Conservation (phyloP, 2,329 filamentous ascomycete species). For the Diaporthe nobilis region DNA sequence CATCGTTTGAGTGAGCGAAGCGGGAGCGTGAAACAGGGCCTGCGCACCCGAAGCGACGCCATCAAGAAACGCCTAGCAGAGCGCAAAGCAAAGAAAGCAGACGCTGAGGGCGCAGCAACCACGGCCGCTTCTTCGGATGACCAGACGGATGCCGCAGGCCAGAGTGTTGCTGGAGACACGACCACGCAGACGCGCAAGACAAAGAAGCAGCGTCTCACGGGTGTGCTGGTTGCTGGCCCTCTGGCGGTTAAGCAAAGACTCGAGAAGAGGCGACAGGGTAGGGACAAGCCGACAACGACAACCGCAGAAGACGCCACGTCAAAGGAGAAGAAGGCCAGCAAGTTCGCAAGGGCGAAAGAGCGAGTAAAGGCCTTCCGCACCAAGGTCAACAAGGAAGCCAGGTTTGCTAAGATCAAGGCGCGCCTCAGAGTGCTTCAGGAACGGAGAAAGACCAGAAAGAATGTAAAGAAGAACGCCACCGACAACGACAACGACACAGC, state of each 20-base stretch:
- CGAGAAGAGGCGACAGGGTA: not conserved
- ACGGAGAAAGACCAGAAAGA: conserved; percentile 17
- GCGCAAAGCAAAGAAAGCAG: conserved; percentile 19
- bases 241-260: conserved; percentile 2
- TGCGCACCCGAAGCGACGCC: conserved; percentile 22
- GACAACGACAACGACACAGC: not conserved
- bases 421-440: not conserved
- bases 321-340: conserved; percentile 17
- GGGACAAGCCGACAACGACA: not conserved
- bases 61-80: conserved; percentile 28
- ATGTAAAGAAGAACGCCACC: not conserved
- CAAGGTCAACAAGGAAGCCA: conserved; percentile 25
- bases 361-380: conserved; percentile 20
- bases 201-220: not conserved
- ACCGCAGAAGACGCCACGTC: not conserved
- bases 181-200: not conserved
- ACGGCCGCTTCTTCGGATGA: not conserved
- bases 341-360: not conserved
- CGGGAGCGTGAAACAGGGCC: conserved; percentile 27
- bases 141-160: not conserved
- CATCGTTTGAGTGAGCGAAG: conserved; percentile 30
- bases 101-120: not conserved
- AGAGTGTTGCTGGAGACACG: not conserved
- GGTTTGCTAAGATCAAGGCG: not conserved
- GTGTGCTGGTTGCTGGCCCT: not conserved